phyloP scores from a whole-genome alignment of 306 rosid species.

The Trifolium repens region DNA sequence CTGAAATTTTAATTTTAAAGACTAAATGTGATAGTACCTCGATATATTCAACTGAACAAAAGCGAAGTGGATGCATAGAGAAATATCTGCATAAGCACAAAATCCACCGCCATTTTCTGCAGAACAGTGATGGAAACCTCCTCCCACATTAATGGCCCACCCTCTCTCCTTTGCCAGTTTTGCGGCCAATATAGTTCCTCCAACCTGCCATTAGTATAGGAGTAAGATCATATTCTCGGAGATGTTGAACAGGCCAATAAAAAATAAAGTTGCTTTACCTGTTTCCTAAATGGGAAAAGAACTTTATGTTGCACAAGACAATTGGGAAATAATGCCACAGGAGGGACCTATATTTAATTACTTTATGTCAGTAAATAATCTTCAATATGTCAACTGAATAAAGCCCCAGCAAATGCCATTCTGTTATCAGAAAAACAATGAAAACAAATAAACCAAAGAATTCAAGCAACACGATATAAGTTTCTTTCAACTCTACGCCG shows the following conservation, averaged over 20 bases:
- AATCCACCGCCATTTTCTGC: conserved; percentile 88
- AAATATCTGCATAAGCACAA: conserved; percentile 87
- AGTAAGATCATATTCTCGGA: conserved; percentile 17
- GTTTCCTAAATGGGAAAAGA: conserved; percentile 81
- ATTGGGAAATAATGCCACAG: conserved; percentile 80
- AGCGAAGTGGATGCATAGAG: conserved; percentile 83
- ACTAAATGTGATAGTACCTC: conserved; percentile 55
- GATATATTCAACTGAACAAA: conserved; percentile 73
- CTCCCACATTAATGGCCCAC: conserved; percentile 96
- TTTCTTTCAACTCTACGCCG: conserved; percentile 16
- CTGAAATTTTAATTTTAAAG: conserved; percentile 4
- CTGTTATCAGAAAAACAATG: conserved; percentile 20
- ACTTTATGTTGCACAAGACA: conserved; percentile 73
- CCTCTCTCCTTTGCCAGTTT: conserved; percentile 93
- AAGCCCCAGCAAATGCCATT: conserved; percentile 24
- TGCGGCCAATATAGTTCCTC: conserved; percentile 88
- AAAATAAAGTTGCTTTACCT: conserved; percentile 52
- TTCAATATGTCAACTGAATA: conserved; percentile 27
- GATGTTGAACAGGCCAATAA: conserved; percentile 8
- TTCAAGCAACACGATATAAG: conserved; percentile 15
- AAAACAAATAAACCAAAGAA: conserved; percentile 30
- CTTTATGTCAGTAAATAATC: conserved; percentile 32
- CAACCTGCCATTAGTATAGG: conserved; percentile 62
- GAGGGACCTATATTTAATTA: conserved; percentile 73
- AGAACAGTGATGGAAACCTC: conserved; percentile 96